A percentile compares a stretch with the other conserved stretches of the same genome.
Evolutionary conservation across 441 rosid genomes (phyloP).

Genomic region (Bocquillonia castaneifolia): DNA sequence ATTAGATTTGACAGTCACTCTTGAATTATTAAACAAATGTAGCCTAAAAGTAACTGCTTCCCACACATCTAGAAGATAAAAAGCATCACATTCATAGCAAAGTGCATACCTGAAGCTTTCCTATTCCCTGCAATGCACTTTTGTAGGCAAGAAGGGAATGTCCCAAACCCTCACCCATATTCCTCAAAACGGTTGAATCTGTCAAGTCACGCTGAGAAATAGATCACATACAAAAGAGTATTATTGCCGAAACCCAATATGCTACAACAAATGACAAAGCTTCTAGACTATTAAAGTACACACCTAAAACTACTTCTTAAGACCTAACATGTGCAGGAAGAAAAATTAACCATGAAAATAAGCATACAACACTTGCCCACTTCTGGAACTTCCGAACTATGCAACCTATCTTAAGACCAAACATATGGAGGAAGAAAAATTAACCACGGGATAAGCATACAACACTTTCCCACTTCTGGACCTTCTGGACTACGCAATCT

Average conservation of each 20-base stretch:
- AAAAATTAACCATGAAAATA: background rate
- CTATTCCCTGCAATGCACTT: constrained; percentile 74
- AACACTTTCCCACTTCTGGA: background rate
- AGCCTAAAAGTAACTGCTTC: background rate
- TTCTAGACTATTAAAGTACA: background rate
- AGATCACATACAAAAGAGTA: constrained; percentile 12
- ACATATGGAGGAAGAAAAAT: too few species aligned
- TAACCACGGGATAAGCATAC: background rate
- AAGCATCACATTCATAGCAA: constrained; percentile 5
- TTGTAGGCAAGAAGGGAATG: constrained; percentile 92
- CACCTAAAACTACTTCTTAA: background rate
- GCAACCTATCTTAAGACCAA: too few species aligned
- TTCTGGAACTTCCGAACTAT: background rate
- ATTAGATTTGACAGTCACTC: background rate
- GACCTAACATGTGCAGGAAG: constrained; percentile 11
- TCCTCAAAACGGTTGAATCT: constrained; percentile 90
- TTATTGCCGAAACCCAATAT: constrained; percentile 5
- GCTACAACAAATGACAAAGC: background rate
- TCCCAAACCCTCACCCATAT: constrained; percentile 87
- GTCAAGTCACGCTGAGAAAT: constrained; percentile 83
- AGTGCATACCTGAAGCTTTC: constrained; percentile 71
- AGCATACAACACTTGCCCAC: background rate
- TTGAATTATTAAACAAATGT: background rate
- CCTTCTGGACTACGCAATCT: background rate
- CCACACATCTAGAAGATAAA: background rate